These are phyloP conservation scores for Daldinia bambusicola DNA, from an alignment of 495 filamentous ascomycete species.

Conservation along the genomic window DNA sequence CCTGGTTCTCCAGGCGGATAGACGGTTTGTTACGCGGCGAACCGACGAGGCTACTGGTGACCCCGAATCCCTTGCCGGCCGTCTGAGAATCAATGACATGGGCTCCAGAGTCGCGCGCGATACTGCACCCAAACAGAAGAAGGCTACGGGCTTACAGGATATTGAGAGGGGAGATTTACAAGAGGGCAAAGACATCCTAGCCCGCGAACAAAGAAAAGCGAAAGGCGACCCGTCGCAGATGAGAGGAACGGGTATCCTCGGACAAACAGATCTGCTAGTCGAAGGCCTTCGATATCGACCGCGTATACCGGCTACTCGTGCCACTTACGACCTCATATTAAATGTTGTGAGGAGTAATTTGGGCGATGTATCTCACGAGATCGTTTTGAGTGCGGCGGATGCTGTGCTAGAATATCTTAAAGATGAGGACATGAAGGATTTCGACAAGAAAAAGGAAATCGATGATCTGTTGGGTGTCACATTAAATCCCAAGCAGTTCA, in stretches of 20 bases:
- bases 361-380: constrained; percentile 91
- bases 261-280: constrained; percentile 83
- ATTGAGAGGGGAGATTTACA: constrained; percentile 81
- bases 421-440: constrained; percentile 95
- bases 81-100: constrained; percentile 94
- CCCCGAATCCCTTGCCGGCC: constrained; percentile 94
- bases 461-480: constrained; percentile 88
- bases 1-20: constrained; percentile 99
- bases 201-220: constrained; percentile 87
- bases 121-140: constrained; percentile 80
- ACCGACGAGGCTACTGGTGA: constrained; percentile 97
- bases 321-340: constrained; percentile 94
- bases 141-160: constrained; percentile 67
- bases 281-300: constrained; percentile 88
- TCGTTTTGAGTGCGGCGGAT: constrained; percentile 95
- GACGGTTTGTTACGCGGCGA: constrained; percentile 89
- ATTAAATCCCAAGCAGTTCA: constrained; percentile 91
- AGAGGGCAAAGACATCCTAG: constrained; percentile 87
- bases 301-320: constrained; percentile 88
- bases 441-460: constrained; percentile 97
- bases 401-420: constrained; percentile 91
- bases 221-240: constrained; percentile 78
- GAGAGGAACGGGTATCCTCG: constrained; percentile 82
- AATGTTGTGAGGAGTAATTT: constrained; percentile 88
- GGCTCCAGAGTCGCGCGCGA: constrained; percentile 84